Conservation (phyloP, 805 yeast species). For the Wickerhamiella australiensis region DNA sequence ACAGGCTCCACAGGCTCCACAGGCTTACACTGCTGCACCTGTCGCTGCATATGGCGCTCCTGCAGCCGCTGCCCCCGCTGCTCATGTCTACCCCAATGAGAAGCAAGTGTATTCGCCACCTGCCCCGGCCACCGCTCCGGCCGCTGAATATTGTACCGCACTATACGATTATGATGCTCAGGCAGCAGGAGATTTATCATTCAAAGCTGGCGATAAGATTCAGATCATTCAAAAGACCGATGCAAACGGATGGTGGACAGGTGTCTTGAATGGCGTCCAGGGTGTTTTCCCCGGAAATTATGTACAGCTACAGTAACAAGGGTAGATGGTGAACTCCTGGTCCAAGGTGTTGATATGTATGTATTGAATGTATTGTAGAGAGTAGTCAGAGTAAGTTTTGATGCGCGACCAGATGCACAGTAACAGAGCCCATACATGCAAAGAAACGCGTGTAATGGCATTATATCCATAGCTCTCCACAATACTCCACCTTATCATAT, state of each 20-base stretch:
- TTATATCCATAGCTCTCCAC: too few relatives aligned
- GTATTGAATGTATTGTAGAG: too few relatives aligned
- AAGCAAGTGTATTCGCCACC: conserved; percentile 18
- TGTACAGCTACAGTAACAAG: conserved; percentile 47
- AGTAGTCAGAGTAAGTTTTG: too few relatives aligned
- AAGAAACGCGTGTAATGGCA: too few relatives aligned
- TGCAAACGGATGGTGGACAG: conserved; percentile 98
- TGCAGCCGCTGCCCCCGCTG: conserved; percentile 13
- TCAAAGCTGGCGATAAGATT: conserved; percentile 79
- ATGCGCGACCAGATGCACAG: too few relatives aligned
- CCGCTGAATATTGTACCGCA: conserved; percentile 54
- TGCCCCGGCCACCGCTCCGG: conserved; percentile 25
- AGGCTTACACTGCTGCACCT: conserved; percentile 20
- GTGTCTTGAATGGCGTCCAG: conserved; percentile 64
- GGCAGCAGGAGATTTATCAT: conserved; percentile 80
- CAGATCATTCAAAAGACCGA: conserved; percentile 77
- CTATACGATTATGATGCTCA: conserved; percentile 85
- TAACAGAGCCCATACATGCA: too few relatives aligned
- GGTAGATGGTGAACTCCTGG: too few relatives aligned
- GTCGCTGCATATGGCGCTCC: conserved; percentile 21
- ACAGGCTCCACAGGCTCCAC: conserved; percentile 19
- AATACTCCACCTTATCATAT: too few relatives aligned
- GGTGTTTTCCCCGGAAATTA: conserved; percentile 97
- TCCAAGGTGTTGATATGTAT: too few relatives aligned
- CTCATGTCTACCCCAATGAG: conserved; percentile 24